A percentile compares a stretch with the other conserved stretches of the same genome.
Conservation (phyloP, 306 rosid genomes). For the Prunus persica region DNA sequence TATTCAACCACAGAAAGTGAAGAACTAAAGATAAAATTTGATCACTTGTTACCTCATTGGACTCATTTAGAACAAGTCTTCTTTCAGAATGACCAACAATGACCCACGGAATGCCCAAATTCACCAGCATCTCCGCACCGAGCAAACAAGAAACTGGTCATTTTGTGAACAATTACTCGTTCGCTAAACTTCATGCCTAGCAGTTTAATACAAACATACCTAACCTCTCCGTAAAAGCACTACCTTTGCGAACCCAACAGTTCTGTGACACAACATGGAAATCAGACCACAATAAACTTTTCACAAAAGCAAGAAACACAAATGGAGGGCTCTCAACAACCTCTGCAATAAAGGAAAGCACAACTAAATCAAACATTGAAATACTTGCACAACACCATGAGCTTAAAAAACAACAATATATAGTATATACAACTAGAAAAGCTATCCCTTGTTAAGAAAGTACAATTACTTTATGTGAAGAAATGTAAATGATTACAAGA, state of each 20-base stretch:
- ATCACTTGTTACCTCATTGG: conserved; percentile 56
- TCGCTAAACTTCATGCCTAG: no score
- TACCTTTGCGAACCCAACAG: no score
- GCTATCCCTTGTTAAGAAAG: no score
- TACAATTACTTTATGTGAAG: not conserved
- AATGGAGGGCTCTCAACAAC: conserved; percentile 92
- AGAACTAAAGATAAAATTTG: not conserved
- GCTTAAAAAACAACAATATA: not conserved
- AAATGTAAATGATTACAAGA: not conserved
- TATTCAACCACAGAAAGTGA: not conserved
- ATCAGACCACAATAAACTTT: conserved; percentile 56
- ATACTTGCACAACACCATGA: not conserved
- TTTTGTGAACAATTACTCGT: no score
- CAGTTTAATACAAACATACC: no score
- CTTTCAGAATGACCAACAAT: no score
- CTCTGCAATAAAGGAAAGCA: conserved; percentile 44
- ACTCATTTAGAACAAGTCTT: conserved; percentile 30
- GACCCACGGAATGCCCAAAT: no score
- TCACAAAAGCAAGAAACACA: conserved; percentile 66
- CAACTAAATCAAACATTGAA: not conserved
- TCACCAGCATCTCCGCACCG: no score
- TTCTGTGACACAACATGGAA: conserved; percentile 33
- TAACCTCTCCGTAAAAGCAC: no score
- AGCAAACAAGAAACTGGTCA: no score
- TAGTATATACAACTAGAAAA: not conserved